phyloP scores from a whole-genome alignment of 257 asterid species.

The Salvia splendens region DNA sequence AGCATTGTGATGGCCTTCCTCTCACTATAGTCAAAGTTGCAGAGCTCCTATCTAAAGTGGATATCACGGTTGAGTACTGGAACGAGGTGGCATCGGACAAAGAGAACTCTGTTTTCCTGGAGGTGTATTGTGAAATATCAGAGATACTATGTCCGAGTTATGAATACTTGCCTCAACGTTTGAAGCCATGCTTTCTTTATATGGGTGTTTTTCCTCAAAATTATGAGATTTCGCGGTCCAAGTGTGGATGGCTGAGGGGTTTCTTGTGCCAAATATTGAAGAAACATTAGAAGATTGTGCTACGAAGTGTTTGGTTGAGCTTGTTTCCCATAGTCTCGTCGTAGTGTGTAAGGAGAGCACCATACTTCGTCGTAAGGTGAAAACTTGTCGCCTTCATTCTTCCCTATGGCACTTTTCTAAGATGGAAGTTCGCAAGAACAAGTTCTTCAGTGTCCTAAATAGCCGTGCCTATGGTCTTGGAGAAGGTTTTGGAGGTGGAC shows the following conservation, averaged over 20 bases:
- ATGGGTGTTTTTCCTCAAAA: conserved; percentile 7
- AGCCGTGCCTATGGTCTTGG: neutral
- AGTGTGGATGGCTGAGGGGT: conserved; percentile 24
- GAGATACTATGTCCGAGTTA: conserved; percentile 27
- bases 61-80: conserved; percentile 5
- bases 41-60: conserved; percentile 7
- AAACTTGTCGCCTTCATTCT: conserved; percentile 16
- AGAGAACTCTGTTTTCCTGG: neutral
- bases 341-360: neutral
- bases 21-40: conserved; percentile 26
- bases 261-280: conserved; percentile 13
- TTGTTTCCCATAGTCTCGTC: conserved; percentile 1
- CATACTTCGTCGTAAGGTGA: neutral
- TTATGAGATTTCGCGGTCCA: neutral
- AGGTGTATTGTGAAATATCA: neutral
- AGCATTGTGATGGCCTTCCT: conserved; percentile 30
- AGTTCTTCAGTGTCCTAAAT: neutral
- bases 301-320: neutral
- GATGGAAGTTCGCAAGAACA: neutral
- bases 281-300: neutral
- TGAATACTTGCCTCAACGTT: conserved; percentile 25
- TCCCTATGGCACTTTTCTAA: neutral
- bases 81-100: neutral
- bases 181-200: neutral
- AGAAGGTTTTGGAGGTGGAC: neutral